Evolutionary conservation across 306 rosid genomes (phyloP).

Genomic region (Cicer cuneatum): DNA sequence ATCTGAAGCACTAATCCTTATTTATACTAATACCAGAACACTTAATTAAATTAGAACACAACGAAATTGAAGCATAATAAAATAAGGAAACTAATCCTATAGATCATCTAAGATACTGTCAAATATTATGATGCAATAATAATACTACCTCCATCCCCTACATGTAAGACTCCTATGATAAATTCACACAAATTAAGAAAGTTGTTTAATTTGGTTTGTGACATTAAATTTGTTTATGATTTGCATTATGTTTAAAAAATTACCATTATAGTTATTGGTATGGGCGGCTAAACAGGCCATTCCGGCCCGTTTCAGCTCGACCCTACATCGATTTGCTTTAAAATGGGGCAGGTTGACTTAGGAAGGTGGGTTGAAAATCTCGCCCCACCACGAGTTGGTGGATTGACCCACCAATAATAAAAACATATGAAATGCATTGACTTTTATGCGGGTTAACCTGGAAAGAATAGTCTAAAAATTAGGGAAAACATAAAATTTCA

Average conservation of each 20-base stretch:
- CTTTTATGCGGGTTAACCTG: not conserved
- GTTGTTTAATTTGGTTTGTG: not conserved
- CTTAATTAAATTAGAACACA: constrained; percentile 10
- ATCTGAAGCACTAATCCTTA: not conserved
- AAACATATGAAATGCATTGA: not conserved
- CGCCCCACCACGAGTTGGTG: not conserved
- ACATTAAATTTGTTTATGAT: not conserved
- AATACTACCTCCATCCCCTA: not conserved
- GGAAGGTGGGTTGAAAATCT: not conserved
- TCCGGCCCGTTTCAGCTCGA: not conserved
- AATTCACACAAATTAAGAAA: not conserved
- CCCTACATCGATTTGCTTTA: not conserved
- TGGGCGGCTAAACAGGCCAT: not conserved
- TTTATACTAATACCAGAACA: not conserved
- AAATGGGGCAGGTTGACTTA: not conserved
- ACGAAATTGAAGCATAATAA: not conserved
- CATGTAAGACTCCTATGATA: not conserved
- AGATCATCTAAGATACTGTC: constrained; percentile 7
- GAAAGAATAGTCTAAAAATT: not conserved
- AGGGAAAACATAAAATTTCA: not conserved
- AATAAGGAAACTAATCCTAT: not conserved
- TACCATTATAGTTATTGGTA: not conserved
- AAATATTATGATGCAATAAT: constrained; percentile 1
- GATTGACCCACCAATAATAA: not conserved
- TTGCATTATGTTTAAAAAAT: not conserved